phyloP scores from a whole-genome alignment of 164 flowering plant genomes.

The Kingdonia uniflora region DNA sequence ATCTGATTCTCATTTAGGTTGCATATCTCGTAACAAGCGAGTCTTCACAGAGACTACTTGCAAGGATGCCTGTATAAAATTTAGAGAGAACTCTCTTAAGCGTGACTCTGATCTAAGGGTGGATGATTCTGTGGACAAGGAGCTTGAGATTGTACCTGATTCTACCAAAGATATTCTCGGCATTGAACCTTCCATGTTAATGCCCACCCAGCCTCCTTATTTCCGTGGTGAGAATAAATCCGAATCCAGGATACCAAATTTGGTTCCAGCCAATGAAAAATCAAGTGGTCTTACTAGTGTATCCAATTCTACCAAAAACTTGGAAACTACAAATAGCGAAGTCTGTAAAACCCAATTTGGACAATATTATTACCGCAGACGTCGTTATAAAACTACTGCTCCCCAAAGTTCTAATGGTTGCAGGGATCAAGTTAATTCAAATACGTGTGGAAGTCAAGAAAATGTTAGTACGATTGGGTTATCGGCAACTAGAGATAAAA shows the following conservation, averaged over 20 bases:
- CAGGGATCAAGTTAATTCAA: constrained; percentile 1
- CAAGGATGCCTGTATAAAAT: constrained; percentile 1
- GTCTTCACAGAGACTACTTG: constrained; percentile 4
- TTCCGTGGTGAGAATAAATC: neutral
- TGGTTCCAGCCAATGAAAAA: constrained; percentile 3
- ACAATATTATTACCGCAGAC: constrained; percentile 11
- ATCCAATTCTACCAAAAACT: constrained; percentile 9
- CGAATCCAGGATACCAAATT: neutral
- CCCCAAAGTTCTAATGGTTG: neutral
- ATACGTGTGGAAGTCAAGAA: neutral
- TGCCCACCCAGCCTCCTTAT: neutral
- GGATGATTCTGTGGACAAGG: constrained; percentile 4
- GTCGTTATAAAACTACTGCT: constrained; percentile 1
- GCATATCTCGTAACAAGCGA: constrained; percentile 10
- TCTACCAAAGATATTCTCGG: constrained; percentile 16
- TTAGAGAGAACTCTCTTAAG: constrained; percentile 4
- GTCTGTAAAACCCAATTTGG: constrained; percentile 2
- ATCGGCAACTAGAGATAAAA: constrained; percentile 3
- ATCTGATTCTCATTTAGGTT: constrained; percentile 12
- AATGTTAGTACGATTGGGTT: neutral
- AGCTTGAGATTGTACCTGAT: constrained; percentile 1
- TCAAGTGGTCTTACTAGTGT: neutral
- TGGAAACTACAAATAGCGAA: constrained; percentile 3
- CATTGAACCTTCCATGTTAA: constrained; percentile 1
- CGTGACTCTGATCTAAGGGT: constrained; percentile 3